phyloP scores from a whole-genome alignment of 495 filamentous ascomycete genomes.

The Cairneyella variabilis region DNA sequence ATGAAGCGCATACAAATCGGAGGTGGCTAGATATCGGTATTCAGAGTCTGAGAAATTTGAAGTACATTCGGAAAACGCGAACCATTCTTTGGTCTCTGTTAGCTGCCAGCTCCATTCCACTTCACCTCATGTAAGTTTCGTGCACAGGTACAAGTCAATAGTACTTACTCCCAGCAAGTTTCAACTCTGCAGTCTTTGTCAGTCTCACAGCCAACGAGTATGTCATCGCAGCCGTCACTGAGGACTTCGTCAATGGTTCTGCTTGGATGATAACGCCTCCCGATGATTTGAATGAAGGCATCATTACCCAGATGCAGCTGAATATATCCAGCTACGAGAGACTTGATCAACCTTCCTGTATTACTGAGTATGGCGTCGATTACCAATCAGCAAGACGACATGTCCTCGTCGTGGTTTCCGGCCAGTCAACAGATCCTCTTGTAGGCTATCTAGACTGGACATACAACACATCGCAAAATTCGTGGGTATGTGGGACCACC shows the following conservation, averaged over 20 bases:
- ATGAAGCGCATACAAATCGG: conserved; percentile 30
- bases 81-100: conserved; percentile 24
- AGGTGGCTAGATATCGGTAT: conserved; percentile 40
- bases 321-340: conserved; percentile 17
- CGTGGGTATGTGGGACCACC: conserved; percentile 8
- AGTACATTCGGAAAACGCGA: conserved; percentile 24
- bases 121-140: conserved; percentile 29
- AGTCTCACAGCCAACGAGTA: conserved; percentile 36
- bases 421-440: not conserved
- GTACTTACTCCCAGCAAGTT: conserved; percentile 13
- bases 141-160: not conserved
- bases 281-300: not conserved
- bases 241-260: conserved; percentile 31
- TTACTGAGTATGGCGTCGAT: conserved; percentile 29
- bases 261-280: conserved; percentile 9
- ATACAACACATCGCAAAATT: conserved; percentile 10
- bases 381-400: conserved; percentile 27
- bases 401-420: conserved; percentile 15
- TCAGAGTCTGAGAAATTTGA: conserved; percentile 35
- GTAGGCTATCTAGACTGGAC: conserved; percentile 12
- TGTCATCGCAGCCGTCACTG: conserved; percentile 30
- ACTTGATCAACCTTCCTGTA: conserved; percentile 30
- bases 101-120: conserved; percentile 27
- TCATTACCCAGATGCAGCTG: conserved; percentile 16
- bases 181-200: conserved; percentile 29